Evolutionary conservation across 139 green algal genomes (phyloP), one percentile per base, ranked within the genome.

Genomic region (Pleodorina starrii): DNA sequence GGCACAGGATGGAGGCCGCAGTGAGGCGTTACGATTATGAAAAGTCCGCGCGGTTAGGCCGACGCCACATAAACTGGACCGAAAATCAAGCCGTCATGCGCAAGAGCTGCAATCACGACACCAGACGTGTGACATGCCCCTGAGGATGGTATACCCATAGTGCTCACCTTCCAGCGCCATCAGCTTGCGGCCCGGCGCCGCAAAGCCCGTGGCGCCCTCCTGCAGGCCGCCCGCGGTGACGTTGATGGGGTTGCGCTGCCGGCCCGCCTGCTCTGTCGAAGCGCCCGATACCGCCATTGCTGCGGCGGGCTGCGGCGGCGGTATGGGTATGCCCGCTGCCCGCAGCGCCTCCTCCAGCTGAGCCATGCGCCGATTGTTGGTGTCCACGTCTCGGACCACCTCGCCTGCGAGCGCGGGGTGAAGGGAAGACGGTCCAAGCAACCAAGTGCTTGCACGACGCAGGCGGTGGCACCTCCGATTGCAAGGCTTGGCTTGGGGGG

Each of bases 181-280:
- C 23, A 12, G 51, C 50, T 73, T 85, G 35, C 54, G 57, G 1
- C 57, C 79, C 0, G 79, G 79, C 36, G 79, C 38, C 27, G 21
- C 17, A 2, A 87, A 59, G 57, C 79, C 79, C 36, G 57, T 32
- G n/a, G 25, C 17, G 43, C 60, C 79, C 50, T 76, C 66, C 1
- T 27, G 59, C 16, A 29, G 1, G 19, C 27, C 17, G 42, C 60
- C 60, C 10, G 60, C 29, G 25, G 36, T 48, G 23, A 89, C 69
- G 6, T 9, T 23, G 27, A 89, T 73, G 10, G 84, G 38, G 68
- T 89, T 89, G 69, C 84, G 69, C 44, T 72, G 46, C 63, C 38
- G 51, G 25, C 7, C 63, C 32, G 11, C 16, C 35, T 46, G 68
- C 14, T 76, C 63, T 5, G 48, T 10, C n/a, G 16, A n/a, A n/a